A percentile compares a stretch with the other conserved stretches of the same genome.
Evolutionary conservation across 2,329 filamentous ascomycete species (phyloP).

Genomic region (Fusarium newnesense): DNA sequence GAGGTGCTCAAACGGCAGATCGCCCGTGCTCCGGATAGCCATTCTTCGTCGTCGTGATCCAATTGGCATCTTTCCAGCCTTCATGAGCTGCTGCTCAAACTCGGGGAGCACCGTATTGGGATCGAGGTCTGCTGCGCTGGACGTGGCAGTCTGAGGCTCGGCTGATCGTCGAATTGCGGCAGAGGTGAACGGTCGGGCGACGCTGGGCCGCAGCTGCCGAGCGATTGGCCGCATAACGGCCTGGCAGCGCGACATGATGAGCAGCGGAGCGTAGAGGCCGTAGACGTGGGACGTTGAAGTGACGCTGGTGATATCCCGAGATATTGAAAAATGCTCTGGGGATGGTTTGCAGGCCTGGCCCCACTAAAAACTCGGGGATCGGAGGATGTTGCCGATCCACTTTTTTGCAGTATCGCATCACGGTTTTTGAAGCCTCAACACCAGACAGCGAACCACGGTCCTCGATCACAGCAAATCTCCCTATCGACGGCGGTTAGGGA

Average conservation of each 20-base stretch:
- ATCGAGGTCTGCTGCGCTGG: conserved; percentile 60
- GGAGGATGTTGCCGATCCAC: conserved; percentile 44
- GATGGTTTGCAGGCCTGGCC: conserved; percentile 23
- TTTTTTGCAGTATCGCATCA: conserved; percentile 38
- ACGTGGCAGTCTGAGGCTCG: conserved; percentile 39
- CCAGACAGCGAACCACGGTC: neutral
- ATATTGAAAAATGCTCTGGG: conserved; percentile 46
- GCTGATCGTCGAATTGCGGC: conserved; percentile 45
- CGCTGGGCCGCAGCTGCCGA: conserved; percentile 58
- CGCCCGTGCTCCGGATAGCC: conserved; percentile 70
- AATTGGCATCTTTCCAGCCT: conserved; percentile 75
- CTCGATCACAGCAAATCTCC: conserved; percentile 7
- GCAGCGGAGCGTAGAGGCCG: conserved; percentile 21
- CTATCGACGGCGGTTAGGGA: conserved; percentile 1
- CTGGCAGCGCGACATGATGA: conserved; percentile 68
- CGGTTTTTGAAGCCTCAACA: conserved; percentile 42
- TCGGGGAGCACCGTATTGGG: conserved; percentile 73
- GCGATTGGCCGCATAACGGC: conserved; percentile 67
- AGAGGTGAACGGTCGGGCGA: conserved; percentile 50
- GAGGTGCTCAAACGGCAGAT: conserved; percentile 89
- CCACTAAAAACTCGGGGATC: conserved; percentile 46
- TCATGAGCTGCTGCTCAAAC: conserved; percentile 73
- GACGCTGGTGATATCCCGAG: conserved; percentile 21
- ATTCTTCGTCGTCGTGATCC: conserved; percentile 87
- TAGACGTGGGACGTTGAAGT: conserved; percentile 18